phyloP scores from a whole-genome alignment of 345 rosid species.

The Atalantia buxifolia region DNA sequence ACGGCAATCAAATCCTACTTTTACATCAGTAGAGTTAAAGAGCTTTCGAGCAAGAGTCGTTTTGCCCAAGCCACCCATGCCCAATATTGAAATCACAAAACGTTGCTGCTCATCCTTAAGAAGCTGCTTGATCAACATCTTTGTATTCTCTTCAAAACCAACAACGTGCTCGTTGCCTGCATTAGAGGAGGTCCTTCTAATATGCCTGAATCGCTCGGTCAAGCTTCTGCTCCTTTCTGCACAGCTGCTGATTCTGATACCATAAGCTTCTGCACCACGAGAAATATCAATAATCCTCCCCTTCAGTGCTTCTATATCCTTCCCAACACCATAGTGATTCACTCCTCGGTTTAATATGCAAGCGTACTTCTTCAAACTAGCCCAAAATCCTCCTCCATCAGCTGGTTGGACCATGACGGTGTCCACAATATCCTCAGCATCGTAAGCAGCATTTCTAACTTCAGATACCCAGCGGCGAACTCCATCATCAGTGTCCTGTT shows the following conservation, averaged over 20 bases:
- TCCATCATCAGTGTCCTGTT: constrained; percentile 26
- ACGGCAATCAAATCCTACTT: constrained; percentile 16
- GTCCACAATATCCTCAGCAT: constrained; percentile 34
- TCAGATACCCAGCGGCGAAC: constrained; percentile 32
- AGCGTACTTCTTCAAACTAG: constrained; percentile 5
- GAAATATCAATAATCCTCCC: constrained; percentile 19
- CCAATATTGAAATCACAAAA: constrained; percentile 25
- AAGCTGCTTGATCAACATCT: constrained; percentile 14
- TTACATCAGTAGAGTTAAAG: constrained; percentile 15
- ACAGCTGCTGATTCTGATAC: constrained; percentile 13
- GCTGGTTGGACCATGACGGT: constrained; percentile 19
- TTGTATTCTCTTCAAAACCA: constrained; percentile 23
- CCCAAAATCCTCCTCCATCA: constrained; percentile 1
- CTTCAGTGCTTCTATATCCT: constrained; percentile 5
- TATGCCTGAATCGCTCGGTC: constrained; percentile 8
- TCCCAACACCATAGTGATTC: constrained; percentile 9
- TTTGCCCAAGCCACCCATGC: constrained; percentile 32
- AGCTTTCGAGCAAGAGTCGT: constrained; percentile 29
- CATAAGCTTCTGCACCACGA: constrained; percentile 17
- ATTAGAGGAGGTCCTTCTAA: constrained; percentile 25
- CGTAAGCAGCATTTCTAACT: constrained; percentile 30
- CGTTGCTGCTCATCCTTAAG: constrained; percentile 12
- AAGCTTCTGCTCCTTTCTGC: not conserved
- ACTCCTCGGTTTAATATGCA: constrained; percentile 7
- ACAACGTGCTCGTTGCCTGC: constrained; percentile 20